These are phyloP conservation scores for Penicillium angulare DNA, from an alignment of 495 filamentous ascomycete species.

Conservation along the genomic window DNA sequence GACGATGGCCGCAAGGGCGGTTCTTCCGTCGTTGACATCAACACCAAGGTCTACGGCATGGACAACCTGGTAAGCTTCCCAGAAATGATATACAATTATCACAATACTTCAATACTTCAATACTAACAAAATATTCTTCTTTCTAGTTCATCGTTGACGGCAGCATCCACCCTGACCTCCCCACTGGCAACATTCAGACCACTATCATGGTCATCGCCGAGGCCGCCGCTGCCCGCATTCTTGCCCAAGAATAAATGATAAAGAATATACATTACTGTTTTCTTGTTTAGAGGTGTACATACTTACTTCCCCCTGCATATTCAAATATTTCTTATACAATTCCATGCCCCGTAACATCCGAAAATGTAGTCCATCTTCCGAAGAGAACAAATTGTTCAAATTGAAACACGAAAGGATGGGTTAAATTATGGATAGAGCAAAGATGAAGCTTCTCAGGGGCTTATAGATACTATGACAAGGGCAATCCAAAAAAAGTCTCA, in stretches of 20 bases:
- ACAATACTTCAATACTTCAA: too few relatives aligned
- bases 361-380: too few relatives aligned
- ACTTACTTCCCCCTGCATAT: too few relatives aligned
- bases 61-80: constrained; percentile 54
- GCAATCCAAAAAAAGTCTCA: too few relatives aligned
- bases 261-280: not conserved
- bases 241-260: constrained; percentile 11
- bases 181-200: constrained; percentile 45
- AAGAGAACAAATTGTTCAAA: too few relatives aligned
- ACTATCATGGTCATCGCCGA: constrained; percentile 46
- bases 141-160: constrained; percentile 35
- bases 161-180: constrained; percentile 44
- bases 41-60: constrained; percentile 69
- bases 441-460: too few relatives aligned
- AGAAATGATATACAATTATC: too few relatives aligned
- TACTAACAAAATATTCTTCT: constrained; percentile 1
- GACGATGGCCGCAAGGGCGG: constrained; percentile 65
- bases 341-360: too few relatives aligned
- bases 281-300: not conserved
- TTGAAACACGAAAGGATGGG: too few relatives aligned
- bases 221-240: constrained; percentile 37
- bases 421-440: too few relatives aligned
- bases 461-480: too few relatives aligned
- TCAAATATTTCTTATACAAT: too few relatives aligned
- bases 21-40: constrained; percentile 66